phyloP scores from a whole-genome alignment of 441 rosid genomes.

The Cnidoscolus chayamansa region DNA sequence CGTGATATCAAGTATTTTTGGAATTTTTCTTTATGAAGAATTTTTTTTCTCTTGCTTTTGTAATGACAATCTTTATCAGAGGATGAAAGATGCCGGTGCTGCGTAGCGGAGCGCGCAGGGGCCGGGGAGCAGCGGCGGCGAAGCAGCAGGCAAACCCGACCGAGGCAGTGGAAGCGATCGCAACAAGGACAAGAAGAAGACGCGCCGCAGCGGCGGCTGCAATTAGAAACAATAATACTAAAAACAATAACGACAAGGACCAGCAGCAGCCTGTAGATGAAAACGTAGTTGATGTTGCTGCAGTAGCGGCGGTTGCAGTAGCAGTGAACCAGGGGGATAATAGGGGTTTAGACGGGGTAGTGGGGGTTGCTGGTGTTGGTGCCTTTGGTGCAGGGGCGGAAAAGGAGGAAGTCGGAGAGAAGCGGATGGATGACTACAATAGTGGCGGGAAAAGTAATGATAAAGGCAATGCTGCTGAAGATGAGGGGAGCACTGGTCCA shows the following conservation, averaged over 20 bases:
- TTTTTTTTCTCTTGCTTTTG: neutral
- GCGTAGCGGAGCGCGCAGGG: conserved; percentile 53
- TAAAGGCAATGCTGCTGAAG: conserved; percentile 53
- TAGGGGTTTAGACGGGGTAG: conserved; percentile 27
- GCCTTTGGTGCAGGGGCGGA: conserved; percentile 17
- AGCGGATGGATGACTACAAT: conserved; percentile 44
- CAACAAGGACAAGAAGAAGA: conserved; percentile 33
- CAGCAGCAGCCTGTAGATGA: conserved; percentile 35
- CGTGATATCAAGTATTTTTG: too few relatives aligned
- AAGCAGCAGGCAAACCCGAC: conserved; percentile 25
- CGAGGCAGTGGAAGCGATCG: conserved; percentile 42
- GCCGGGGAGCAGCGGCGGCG: conserved; percentile 34
- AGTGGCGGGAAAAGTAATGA: conserved; percentile 43
- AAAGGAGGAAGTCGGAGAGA: conserved; percentile 45
- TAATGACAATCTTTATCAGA: conserved; percentile 18
- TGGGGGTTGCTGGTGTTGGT: conserved; percentile 5
- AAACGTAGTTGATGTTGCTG: conserved; percentile 23
- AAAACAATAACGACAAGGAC: neutral
- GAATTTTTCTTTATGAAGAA: too few relatives aligned
- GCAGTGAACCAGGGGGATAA: conserved; percentile 20
- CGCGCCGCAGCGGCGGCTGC: conserved; percentile 28
- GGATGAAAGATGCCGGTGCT: conserved; percentile 60
- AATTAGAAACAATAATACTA: neutral
- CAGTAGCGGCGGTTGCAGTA: conserved; percentile 10
- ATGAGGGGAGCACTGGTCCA: conserved; percentile 54